phyloP scores from a whole-genome alignment of 306 rosid species.

The Quercus engelmannii region DNA sequence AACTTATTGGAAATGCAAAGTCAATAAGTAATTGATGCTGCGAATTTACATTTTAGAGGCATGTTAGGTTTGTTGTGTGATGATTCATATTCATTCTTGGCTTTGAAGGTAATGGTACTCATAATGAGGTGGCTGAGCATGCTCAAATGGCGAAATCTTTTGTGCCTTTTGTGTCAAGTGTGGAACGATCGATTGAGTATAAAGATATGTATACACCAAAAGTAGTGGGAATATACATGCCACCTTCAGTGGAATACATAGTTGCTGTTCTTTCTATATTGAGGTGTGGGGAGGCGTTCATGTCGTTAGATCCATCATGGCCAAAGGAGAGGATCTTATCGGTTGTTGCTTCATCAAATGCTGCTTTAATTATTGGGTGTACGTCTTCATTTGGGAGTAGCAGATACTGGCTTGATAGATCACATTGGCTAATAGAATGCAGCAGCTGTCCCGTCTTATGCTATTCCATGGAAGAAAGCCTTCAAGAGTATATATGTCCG shows the following conservation, averaged over 20 bases:
- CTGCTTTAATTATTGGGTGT: slow-evolving; percentile 52
- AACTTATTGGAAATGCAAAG: not conserved
- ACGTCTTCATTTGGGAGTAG: slow-evolving; percentile 42
- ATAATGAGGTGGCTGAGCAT: slow-evolving; percentile 1
- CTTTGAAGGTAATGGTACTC: slow-evolving; percentile 26
- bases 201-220: slow-evolving; percentile 39
- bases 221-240: slow-evolving; percentile 69
- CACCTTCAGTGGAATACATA: slow-evolving; percentile 77
- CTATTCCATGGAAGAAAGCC: slow-evolving; percentile 50
- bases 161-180: slow-evolving; percentile 7
- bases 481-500: slow-evolving; percentile 16
- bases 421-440: slow-evolving; percentile 44
- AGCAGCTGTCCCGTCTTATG: slow-evolving; percentile 36
- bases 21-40: not conserved
- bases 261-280: slow-evolving; percentile 71
- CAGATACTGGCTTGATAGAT: slow-evolving; percentile 34
- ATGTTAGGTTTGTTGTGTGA: slow-evolving; percentile 8
- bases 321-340: slow-evolving; percentile 61
- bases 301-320: slow-evolving; percentile 89
- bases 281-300: slow-evolving; percentile 71
- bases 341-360: slow-evolving; percentile 44
- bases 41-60: not conserved
- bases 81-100: not conserved
- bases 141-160: slow-evolving; percentile 13
- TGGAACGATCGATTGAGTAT: slow-evolving; percentile 24